Base-by-base conservation (phyloP, 371 early-diverging fungal species). In the Syncephalastrum contaminatum region DNA sequence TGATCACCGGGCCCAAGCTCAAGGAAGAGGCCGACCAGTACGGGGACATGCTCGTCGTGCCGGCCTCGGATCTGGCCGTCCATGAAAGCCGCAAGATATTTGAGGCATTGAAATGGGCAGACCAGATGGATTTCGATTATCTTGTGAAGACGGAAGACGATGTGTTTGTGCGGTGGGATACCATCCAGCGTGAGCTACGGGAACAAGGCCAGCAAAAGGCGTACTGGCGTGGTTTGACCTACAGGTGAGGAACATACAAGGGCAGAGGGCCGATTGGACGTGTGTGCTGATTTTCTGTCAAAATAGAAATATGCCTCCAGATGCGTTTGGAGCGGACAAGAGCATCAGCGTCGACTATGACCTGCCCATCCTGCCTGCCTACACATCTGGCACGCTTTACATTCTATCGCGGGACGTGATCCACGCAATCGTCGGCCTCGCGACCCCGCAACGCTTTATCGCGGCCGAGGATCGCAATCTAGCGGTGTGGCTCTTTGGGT, bases 91-190 rank as follows among this genome's bases (percentile, higher is more conserved):
- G 64, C 53, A 86, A 86, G 43, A 50, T 86, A 2, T 77, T 70
- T 53, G 72, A 77, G 41, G 82, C 80, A 0, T 41, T 84, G n/a
- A 69, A 69, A 45, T 84, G 82, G 83, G 68, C 80, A 2, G 59
- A 59, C 21, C 58, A 66, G 14, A 63, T 69, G 52, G 48, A 73
- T 14, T 82, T 77, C 56, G 79, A 84, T 46, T 84, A 78, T 27
- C 49, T 86, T 10, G 62, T 83, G 59, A 86, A 86, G 53, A 82
- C 86, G 2, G 75, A 83, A 12, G 84, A 86, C 39, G 81, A 86
- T 56, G 75, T 84, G 19, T 86, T 84, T 70, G 76, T 82, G 3
- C 72, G 84, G n/a, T 83, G 77, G 78, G 84, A 86, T 58, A 57
- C 60, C 4, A 58, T 86, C 6, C 51, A 59, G 3, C 46, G 48